These are phyloP conservation scores for Physcomitrellopsis africana DNA, from an alignment of 225 moss, liverwort and hornwort species.

Conservation along the genomic window DNA sequence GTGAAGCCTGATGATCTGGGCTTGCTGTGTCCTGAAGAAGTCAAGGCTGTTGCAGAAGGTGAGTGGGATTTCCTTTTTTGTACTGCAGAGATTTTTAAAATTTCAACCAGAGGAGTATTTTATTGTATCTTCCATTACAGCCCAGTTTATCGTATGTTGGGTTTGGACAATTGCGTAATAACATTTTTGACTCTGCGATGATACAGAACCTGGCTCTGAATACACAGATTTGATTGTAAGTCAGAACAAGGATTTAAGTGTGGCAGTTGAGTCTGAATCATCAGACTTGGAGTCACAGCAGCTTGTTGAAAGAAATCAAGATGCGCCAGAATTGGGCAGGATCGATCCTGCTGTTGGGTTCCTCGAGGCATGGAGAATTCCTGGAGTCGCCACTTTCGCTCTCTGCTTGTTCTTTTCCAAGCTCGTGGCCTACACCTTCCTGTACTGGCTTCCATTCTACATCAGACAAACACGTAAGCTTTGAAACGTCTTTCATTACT, in stretches of 20 bases:
- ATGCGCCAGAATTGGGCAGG: slow-evolving; percentile 36
- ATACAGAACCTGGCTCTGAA: slow-evolving; percentile 19
- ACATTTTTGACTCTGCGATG: background rate
- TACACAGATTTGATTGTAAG: slow-evolving; percentile 21
- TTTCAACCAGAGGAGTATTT: too few relatives aligned
- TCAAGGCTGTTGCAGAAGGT: slow-evolving; percentile 43
- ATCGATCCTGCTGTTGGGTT: slow-evolving; percentile 75
- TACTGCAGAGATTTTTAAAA: too few relatives aligned
- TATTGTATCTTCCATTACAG: background rate
- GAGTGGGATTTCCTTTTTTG: background rate
- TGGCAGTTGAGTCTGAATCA: slow-evolving; percentile 29
- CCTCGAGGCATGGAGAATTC: slow-evolving; percentile 84
- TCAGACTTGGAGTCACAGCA: slow-evolving; percentile 42
- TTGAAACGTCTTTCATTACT: background rate
- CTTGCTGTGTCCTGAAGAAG: slow-evolving; percentile 49
- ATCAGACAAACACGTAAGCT: slow-evolving; percentile 83
- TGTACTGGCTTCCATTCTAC: slow-evolving; percentile 98
- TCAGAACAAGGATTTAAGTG: background rate
- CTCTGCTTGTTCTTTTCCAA: slow-evolving; percentile 89
- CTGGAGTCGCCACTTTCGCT: slow-evolving; percentile 87
- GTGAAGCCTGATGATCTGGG: slow-evolving; percentile 76
- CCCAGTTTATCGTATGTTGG: too few relatives aligned
- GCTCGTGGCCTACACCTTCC: slow-evolving; percentile 91
- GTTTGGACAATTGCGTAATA: background rate
- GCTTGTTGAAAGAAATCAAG: slow-evolving; percentile 30